Evolutionary conservation across 768 basidiomycete genomes (phyloP).

Genomic region (Brasilioporus rufonigricans): DNA sequence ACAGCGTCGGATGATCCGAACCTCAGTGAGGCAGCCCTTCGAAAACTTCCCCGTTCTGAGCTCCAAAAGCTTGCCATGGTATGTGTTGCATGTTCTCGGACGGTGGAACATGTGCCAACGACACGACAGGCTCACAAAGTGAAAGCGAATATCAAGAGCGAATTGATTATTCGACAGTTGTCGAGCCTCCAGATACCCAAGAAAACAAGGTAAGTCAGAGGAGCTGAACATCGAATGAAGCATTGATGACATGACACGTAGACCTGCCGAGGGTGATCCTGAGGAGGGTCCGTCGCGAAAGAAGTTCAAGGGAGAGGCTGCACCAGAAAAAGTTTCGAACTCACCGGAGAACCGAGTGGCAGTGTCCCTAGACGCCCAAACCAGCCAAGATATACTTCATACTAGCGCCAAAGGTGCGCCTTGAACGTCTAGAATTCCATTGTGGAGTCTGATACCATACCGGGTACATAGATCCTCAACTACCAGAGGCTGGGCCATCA

Average conservation of each 20-base stretch:
- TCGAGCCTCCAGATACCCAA: constrained; percentile 8
- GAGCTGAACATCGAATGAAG: not conserved
- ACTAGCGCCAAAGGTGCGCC: not conserved
- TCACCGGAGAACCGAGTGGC: not conserved
- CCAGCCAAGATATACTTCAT: not conserved
- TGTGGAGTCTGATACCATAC: not conserved
- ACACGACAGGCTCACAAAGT: constrained; percentile 19
- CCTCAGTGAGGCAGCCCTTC: constrained; percentile 18
- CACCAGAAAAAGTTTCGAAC: not conserved
- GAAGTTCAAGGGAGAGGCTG: constrained; percentile 3
- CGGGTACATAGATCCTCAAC: not conserved
- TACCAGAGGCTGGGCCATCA: constrained; percentile 2
- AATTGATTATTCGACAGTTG: constrained; percentile 24
- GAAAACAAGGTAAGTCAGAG: constrained; percentile 10
- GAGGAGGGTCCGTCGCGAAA: constrained; percentile 17
- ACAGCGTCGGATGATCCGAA: not conserved
- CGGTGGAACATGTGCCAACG: not conserved
- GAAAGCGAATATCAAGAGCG: constrained; percentile 27
- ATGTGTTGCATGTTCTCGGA: not conserved
- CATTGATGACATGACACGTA: not conserved
- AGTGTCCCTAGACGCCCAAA: not conserved
- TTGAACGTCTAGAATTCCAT: not conserved
- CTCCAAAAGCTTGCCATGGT: constrained; percentile 30
- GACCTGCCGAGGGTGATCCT: constrained; percentile 6
- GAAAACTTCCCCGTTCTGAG: constrained; percentile 21